A percentile compares a stretch with the other conserved stretches of the same genome.
phyloP scores from a whole-genome alignment of 164 flowering plant species.

The Echeveria elegans region DNA sequence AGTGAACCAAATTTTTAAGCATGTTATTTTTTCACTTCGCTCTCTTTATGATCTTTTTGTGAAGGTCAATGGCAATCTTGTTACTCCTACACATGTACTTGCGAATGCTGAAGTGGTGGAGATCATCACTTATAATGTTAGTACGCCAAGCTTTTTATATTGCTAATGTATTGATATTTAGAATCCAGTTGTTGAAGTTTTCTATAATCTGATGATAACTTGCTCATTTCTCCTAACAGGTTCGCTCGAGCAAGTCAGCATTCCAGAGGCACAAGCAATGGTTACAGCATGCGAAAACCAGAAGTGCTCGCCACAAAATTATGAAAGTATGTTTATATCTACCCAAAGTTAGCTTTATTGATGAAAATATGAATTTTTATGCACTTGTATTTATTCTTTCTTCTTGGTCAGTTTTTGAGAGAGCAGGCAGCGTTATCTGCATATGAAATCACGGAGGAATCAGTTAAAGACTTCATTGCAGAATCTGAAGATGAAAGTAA shows the following conservation, averaged over 20 bases:
- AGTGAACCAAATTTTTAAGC: not conserved
- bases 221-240: conserved; percentile 31
- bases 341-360: conserved; percentile 3
- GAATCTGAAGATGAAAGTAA: conserved; percentile 49
- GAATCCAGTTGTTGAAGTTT: not conserved
- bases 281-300: conserved; percentile 91
- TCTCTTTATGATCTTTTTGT: conserved; percentile 3
- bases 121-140: conserved; percentile 80
- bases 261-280: conserved; percentile 87
- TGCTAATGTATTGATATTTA: not conserved
- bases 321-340: conserved; percentile 46
- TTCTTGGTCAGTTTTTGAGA: conserved; percentile 50
- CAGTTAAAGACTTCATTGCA: conserved; percentile 51
- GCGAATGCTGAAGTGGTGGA: conserved; percentile 98
- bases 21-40: not conserved
- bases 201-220: not conserved
- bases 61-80: conserved; percentile 97
- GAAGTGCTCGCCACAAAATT: conserved; percentile 91
- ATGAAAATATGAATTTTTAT: not conserved
- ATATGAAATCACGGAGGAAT: conserved; percentile 68
- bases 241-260: conserved; percentile 81
- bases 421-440: conserved; percentile 92
- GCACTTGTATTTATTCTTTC: not conserved
- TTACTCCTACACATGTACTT: conserved; percentile 79
- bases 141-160: conserved; percentile 16